Evolutionary conservation across 2,329 filamentous ascomycete species (phyloP).

Genomic region (Fusarium miscanthi): DNA sequence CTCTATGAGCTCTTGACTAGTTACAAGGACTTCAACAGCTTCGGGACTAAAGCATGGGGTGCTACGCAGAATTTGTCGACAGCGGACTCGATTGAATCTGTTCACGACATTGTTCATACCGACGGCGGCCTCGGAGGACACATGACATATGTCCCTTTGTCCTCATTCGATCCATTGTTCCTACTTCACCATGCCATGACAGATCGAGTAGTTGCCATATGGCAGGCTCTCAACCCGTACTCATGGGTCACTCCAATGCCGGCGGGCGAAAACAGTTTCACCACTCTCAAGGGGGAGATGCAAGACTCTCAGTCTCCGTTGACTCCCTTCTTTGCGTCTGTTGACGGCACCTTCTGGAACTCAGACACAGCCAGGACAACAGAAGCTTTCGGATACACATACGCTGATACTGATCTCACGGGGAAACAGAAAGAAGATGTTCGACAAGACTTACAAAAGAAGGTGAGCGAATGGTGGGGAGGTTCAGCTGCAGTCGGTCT

Average conservation of each 20-base stretch:
- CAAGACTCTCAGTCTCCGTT: constrained; percentile 68
- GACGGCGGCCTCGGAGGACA: constrained; percentile 71
- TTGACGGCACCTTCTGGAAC: constrained; percentile 73
- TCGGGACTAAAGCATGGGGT: constrained; percentile 76
- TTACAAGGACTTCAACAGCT: constrained; percentile 74
- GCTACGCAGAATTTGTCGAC: constrained; percentile 57
- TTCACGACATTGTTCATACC: constrained; percentile 73
- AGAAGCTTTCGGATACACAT: constrained; percentile 77
- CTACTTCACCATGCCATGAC: constrained; percentile 82
- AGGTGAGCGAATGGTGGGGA: constrained; percentile 65
- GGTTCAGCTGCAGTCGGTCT: constrained; percentile 46
- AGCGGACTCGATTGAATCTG: constrained; percentile 72
- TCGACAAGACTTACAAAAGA: constrained; percentile 50
- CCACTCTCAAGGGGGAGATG: constrained; percentile 63
- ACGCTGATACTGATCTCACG: constrained; percentile 66
- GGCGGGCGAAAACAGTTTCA: constrained; percentile 70
- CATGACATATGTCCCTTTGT: constrained; percentile 76
- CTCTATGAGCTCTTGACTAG: constrained; percentile 75
- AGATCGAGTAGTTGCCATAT: constrained; percentile 80
- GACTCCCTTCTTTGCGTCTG: constrained; percentile 72
- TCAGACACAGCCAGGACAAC: constrained; percentile 70
- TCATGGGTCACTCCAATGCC: constrained; percentile 71
- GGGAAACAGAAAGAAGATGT: constrained; percentile 41
- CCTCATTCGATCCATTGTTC: constrained; percentile 83
- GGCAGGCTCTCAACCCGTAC: constrained; percentile 78